Base-by-base conservation (phyloP, 345 rosid genomes). In the Anastatica hierochuntica region DNA sequence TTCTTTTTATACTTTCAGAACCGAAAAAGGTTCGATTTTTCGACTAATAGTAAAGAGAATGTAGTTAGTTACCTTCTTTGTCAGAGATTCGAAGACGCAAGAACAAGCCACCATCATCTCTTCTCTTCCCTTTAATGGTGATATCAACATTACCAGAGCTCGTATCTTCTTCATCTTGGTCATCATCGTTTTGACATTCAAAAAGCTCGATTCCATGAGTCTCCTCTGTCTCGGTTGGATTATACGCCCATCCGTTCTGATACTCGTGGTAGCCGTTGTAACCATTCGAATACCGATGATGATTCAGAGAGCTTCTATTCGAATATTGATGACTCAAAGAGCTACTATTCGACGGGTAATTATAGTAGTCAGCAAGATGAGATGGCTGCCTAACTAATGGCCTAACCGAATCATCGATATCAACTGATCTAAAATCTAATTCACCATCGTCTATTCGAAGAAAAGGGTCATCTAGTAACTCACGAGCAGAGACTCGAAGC, bases 401-500 rank as follows among this genome's bases (percentile, higher is more conserved):
- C 34, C 68, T 45, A 8, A 39, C 77, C 29, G 70, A 26, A 14
- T 57, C 77, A 56, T 77, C 74, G 8, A 73, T 61, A 23, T 81
- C 88, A 44, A 74, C 38, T 6, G 64, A 64, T 52, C 81, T 76
- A 42, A 75, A 58, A 66, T 81, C 78, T 1, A 83, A 63, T 30
- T 78, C 85, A 53, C 68, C 71, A 55, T 79, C 84, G 59, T 83
- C 79, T 10, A 74, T 64, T 24, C 63, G 87, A 17, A 94, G 84
- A 63, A 94, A 94, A 19, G 94, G 95, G 43, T 94, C 99, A 54
- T 85, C 70, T 44, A 94, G 76, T 63, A 94, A 73, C 77, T 94
- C 90, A 63, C 78, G 67, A 10, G 99, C 99, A 3, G 99, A 88
- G 59, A 85, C 90, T 80, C 99, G 81, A 20, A 56, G 80, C 2